Base-by-base conservation (phyloP, 1,284 basidiomycete species). In the Vanrija sp. region DNA sequence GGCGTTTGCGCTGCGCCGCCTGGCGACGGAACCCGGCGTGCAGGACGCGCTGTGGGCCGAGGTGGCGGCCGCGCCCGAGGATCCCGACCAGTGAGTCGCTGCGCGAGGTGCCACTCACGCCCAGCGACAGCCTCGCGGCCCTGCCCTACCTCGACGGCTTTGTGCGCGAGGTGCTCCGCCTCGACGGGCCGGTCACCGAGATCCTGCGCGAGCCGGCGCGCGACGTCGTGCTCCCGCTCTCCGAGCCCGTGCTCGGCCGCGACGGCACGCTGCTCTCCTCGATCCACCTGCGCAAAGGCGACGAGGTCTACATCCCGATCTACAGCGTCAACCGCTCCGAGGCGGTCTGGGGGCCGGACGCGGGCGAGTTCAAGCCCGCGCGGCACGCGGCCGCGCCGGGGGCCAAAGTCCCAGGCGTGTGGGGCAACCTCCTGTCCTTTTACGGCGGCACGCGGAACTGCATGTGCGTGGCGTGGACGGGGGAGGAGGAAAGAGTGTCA, bases 1-100 rank as follows among this genome's bases (percentile, higher is more conserved):
- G 1, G 82, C 85, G 4, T 92, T 88, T 87, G 82, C 81, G 51
- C 75, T 90, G 3, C 86, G 85, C 69, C 81, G 82, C 18, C 82
- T 90, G 16, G 78, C 84, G 0, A 77, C 75, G 24, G 66, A 83
- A 49, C 82, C 78, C 0, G 74, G 75, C 0, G 72, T 79, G 6
- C 89, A 90, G 68, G 60, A 68, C 19, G 74, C 73, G 23, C 78
- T 91, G 2, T 80, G 86, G 4, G 71, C 71, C 10, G 84, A 85
- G 43, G 69, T 86, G 0, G 62, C 69, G 38, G 60, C 65, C 18
- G 68, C 70, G 12, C 67, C 45, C n/a, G 81, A 84, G 16, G 45
- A 48, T 19, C 49, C 19, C 5, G 24, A 25, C 24, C 24, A 18
- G 19, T 25, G 23, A 45, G 22, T n/a, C 24, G 24, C 9, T 25